Evolutionary conservation across 78 protist species (phyloP).

Genomic region (Creolimax fragrantissima): DNA sequence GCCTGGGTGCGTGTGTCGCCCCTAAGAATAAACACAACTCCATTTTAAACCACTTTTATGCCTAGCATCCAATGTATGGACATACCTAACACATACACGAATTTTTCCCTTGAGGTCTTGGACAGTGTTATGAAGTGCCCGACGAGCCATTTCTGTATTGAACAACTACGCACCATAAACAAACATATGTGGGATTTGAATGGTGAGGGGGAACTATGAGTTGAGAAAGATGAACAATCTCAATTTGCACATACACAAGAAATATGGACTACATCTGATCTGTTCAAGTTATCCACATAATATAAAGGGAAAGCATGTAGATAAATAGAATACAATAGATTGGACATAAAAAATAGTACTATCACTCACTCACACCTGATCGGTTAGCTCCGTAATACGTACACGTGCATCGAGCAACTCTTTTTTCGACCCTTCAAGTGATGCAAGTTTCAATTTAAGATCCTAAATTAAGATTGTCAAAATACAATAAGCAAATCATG

Average conservation of each 20-base stretch:
- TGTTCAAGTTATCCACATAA: neutral
- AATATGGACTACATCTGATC: neutral
- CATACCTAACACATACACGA: constrained; percentile 70
- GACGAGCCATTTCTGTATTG: neutral
- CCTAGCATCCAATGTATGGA: constrained; percentile 26
- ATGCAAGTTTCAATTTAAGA: neutral
- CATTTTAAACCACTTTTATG: neutral
- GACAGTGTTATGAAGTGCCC: constrained; percentile 27
- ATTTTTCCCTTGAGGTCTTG: constrained; percentile 75
- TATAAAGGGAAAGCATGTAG: neutral
- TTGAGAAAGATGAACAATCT: neutral
- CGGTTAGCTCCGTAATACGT: neutral
- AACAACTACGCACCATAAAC: neutral
- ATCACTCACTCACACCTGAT: neutral
- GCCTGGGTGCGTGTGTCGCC: neutral
- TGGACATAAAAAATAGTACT: neutral
- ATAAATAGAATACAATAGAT: neutral
- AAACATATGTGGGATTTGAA: too few species aligned
- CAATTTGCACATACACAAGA: neutral
- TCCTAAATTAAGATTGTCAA: neutral
- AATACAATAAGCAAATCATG: neutral
- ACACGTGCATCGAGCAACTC: neutral
- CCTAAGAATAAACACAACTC: neutral
- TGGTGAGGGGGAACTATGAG: neutral
- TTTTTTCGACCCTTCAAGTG: neutral